These are phyloP conservation scores for Selaginella moellendorffii DNA, from an alignment of 75 land plant species.

Conservation along the genomic window DNA sequence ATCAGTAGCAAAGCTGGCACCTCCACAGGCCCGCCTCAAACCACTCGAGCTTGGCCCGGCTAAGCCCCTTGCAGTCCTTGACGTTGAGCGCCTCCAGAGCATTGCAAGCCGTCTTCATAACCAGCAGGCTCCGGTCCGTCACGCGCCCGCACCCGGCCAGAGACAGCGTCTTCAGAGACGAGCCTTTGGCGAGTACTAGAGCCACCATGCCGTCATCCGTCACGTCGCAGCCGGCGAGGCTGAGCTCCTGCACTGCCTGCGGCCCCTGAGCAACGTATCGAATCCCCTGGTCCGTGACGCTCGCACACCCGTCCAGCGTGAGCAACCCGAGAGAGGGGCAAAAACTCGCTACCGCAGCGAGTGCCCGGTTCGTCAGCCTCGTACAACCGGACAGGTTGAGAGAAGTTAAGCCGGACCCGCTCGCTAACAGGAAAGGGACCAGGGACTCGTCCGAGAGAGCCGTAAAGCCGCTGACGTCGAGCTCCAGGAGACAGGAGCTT, in stretches of 20 bases:
- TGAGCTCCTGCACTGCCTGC: conserved; percentile 39
- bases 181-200: conserved; percentile 28
- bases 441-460: conserved; percentile 50
- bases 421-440: conserved; percentile 35
- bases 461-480: conserved; percentile 48
- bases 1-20: neutral
- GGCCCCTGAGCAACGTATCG: conserved; percentile 37
- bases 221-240: conserved; percentile 41
- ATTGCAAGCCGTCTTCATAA: conserved; percentile 33
- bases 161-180: conserved; percentile 43
- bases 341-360: conserved; percentile 30
- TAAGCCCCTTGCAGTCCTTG: conserved; percentile 50
- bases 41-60: conserved; percentile 18
- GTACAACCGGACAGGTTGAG: conserved; percentile 52
- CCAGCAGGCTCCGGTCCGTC: conserved; percentile 40
- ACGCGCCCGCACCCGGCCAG: conserved; percentile 50
- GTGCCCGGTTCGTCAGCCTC: conserved; percentile 38
- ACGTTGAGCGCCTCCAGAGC: conserved; percentile 54
- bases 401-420: conserved; percentile 35
- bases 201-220: conserved; percentile 54
- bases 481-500: conserved; percentile 41
- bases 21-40: neutral
- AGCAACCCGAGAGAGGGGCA: conserved; percentile 43
- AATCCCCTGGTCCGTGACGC: conserved; percentile 50
- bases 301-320: conserved; percentile 55